phyloP scores from a whole-genome alignment of 2,329 filamentous ascomycete genomes.

The Fusarium irregulare region DNA sequence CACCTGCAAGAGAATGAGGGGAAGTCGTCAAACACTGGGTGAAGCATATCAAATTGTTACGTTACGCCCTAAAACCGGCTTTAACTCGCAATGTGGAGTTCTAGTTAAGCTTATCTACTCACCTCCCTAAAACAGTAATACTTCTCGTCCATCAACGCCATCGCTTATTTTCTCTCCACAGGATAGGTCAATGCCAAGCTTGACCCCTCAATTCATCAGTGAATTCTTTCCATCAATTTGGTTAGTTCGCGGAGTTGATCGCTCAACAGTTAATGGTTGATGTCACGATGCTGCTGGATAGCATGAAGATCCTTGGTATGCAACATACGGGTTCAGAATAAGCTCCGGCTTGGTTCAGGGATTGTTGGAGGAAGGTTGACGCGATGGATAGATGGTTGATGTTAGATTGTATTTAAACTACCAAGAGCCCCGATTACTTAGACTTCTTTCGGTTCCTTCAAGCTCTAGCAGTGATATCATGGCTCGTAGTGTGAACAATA shows the following conservation, averaged over 20 bases:
- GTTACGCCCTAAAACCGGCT: not conserved
- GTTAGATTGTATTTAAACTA: not conserved
- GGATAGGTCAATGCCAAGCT: constrained; percentile 5
- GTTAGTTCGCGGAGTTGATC: constrained; percentile 1
- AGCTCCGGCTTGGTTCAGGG: not conserved
- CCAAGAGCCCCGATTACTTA: rapidly evolving
- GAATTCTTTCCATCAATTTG: rapidly evolving
- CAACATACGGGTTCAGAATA: not conserved
- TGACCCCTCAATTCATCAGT: constrained; percentile 16
- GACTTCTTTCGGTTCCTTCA: rapidly evolving
- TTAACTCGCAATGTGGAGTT: not conserved
- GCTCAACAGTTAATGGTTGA: not conserved
- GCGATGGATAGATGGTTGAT: rapidly evolving
- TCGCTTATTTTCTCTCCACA: not conserved
- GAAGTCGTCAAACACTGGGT: not conserved
- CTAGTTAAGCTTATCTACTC: constrained; percentile 22
- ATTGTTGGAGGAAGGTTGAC: not conserved
- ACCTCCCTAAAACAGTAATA: constrained; percentile 12
- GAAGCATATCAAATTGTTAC: not conserved
- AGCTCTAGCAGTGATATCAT: not conserved
- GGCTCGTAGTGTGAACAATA: rapidly evolving
- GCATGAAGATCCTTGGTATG: not conserved
- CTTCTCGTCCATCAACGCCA: not conserved
- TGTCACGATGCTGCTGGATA: not conserved
- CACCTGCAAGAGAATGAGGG: not conserved